phyloP scores from a whole-genome alignment of 2,329 filamentous ascomycete species.

The Chrysoporthe puriensis region DNA sequence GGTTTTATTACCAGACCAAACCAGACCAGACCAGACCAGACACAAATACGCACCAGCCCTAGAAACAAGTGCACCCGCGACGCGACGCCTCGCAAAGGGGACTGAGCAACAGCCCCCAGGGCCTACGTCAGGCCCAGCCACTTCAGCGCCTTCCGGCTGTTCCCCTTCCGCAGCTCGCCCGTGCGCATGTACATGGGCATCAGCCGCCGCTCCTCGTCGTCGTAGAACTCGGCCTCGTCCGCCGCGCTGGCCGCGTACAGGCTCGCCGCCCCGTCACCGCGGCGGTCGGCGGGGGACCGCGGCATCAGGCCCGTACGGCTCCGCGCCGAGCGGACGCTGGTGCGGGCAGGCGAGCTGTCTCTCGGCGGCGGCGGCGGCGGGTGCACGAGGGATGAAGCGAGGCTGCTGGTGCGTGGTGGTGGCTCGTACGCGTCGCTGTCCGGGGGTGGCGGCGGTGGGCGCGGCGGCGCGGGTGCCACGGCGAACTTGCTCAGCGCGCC shows the following conservation, averaged over 20 bases:
- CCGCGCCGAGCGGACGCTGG: slow-evolving; percentile 15
- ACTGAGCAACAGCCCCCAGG: no score
- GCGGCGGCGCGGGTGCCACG: slow-evolving; percentile 13
- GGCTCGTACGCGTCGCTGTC: not conserved
- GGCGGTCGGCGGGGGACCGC: slow-evolving; percentile 15
- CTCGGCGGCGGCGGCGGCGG: not conserved
- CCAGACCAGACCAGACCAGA: no score
- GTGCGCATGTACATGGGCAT: slow-evolving; percentile 34
- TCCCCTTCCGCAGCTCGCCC: slow-evolving; percentile 29
- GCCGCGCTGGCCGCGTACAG: slow-evolving; percentile 22
- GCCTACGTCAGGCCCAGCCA: slow-evolving; percentile 39
- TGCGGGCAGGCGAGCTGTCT: slow-evolving; percentile 10
- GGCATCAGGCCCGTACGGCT: not conserved
- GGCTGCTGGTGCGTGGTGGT: not conserved
- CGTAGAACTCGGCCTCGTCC: slow-evolving; percentile 29
- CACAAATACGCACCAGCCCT: no score
- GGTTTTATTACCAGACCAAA: no score
- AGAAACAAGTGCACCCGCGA: no score
- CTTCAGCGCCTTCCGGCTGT: slow-evolving; percentile 41
- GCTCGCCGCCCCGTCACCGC: slow-evolving; percentile 26
- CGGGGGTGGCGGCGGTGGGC: not conserved
- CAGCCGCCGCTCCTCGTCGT: slow-evolving; percentile 34
- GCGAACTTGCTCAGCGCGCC: slow-evolving; percentile 16
- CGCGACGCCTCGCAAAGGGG: no score
- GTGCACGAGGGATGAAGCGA: not conserved